A percentile compares a stretch with the other conserved stretches of the same genome.
Evolutionary conservation across 768 basidiomycete species (phyloP).

Genomic region (Hydnomerulius pinastri): DNA sequence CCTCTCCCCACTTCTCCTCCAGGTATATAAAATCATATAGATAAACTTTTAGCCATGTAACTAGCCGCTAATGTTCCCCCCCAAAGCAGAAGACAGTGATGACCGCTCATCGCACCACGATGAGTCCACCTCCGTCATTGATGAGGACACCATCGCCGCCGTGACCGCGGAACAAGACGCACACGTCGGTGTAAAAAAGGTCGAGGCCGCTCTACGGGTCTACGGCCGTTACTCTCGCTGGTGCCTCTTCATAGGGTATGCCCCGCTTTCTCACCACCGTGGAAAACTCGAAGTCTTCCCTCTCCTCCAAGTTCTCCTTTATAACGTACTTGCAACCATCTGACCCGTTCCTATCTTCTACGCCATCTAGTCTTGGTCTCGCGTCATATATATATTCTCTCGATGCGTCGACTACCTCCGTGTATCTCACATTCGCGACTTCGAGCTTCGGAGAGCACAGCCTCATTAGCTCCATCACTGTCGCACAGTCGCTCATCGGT

Average conservation of each 20-base stretch:
- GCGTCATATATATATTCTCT: slow-evolving; percentile 79
- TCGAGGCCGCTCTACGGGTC: slow-evolving; percentile 53
- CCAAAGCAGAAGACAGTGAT: slow-evolving; percentile 5
- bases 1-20: slow-evolving; percentile 12
- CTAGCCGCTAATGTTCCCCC: neutral
- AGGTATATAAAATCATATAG: slow-evolving; percentile 12
- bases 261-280: neutral
- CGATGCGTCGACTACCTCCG: slow-evolving; percentile 67
- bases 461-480: slow-evolving; percentile 55
- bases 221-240: slow-evolving; percentile 58
- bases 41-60: neutral
- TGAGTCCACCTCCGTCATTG: neutral
- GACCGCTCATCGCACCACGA: neutral
- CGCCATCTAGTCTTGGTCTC: slow-evolving; percentile 48
- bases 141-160: neutral
- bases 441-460: slow-evolving; percentile 55
- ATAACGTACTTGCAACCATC: neutral
- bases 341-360: neutral
- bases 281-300: neutral
- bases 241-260: slow-evolving; percentile 60
- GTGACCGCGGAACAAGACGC: slow-evolving; percentile 24
- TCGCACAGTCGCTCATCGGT: slow-evolving; percentile 58
- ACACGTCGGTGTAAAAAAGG: slow-evolving; percentile 44
- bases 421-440: slow-evolving; percentile 60
- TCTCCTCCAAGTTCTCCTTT: neutral